A percentile compares a stretch with the other conserved stretches of the same genome.
Conservation (phyloP, 129 eudicot genomes). For the Apium graveolens region DNA sequence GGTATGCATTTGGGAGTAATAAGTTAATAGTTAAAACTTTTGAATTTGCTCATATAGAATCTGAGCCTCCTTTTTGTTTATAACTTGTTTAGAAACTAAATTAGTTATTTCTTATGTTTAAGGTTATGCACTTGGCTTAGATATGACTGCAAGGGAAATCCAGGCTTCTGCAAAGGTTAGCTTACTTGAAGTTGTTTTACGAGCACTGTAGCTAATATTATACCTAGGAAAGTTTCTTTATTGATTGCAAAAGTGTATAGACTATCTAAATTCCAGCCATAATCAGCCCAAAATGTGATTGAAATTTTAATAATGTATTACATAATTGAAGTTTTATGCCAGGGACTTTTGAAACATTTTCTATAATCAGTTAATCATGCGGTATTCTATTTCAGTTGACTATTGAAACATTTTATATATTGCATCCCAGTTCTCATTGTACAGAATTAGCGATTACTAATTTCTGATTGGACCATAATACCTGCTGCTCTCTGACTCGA, state of each 20-base stretch:
- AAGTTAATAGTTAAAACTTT: background rate
- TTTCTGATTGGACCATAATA: background rate
- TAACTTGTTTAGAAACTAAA: background rate
- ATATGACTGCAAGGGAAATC: conserved; percentile 97
- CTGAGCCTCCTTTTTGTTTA: background rate
- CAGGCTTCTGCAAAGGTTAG: conserved; percentile 84
- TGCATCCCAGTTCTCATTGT: background rate
- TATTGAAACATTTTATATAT: background rate
- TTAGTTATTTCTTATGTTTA: background rate
- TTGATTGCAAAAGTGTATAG: background rate
- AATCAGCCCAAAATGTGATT: background rate
- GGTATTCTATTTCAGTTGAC: background rate
- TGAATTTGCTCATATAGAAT: background rate
- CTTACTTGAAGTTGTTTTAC: background rate
- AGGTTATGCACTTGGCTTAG: conserved; percentile 96
- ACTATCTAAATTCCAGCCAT: background rate
- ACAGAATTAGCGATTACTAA: background rate
- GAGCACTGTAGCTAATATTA: background rate
- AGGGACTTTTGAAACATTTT: background rate
- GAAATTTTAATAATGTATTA: background rate
- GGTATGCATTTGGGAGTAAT: background rate
- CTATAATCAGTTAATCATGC: background rate
- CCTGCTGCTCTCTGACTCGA: background rate
- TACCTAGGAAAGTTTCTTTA: background rate
- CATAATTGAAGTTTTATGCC: background rate